Base-by-base conservation (phyloP, 371 early-diverging fungal genomes). In the Lichtheimia ornata region DNA sequence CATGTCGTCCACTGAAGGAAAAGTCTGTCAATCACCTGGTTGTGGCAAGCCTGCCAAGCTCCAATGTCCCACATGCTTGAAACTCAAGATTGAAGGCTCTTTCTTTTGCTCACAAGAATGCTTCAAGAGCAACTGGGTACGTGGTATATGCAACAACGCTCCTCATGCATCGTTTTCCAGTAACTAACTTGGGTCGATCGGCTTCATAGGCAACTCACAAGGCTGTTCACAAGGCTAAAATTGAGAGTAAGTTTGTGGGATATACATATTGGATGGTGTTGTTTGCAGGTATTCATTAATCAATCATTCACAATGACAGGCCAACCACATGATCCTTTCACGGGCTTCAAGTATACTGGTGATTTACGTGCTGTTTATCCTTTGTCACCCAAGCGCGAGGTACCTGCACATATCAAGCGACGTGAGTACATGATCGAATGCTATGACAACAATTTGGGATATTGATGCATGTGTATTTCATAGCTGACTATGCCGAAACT, bases 21-120 rank as follows among this genome's bases (percentile, higher is more conserved):
- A 84, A 63, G 56, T 70, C 9, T 91, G 92, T 77, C 74, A 78
- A 57, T 80, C 85, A 5, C 57, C 60, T 11, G 82, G 77, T 41
- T 97, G 96, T 77, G 79, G 67, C 18, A 87, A 94, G 66, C 84
- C 88, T 13, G 92, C 96, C 3, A 84, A 84, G 56, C 76, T 96
- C 49, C 90, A 91, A 66, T 97, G 97, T 65, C 97, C 97, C 12
- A 93, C 89, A 5, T 97, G 97, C 73, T 64, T 91, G 42, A 94
- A 95, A 69, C 79, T 89, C 9, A 83, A 77, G 50, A 83, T 96
- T 50, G 75, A 78, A 45, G 87, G 82, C 27, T 88, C 92, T 5
- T 90, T 81, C 72, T 97, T 94, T 63, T 97, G 97, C 72, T 86
- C 91, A 15, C 96, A 95, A 18, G 58, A 59, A 30, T 51, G 63